Evolutionary conservation across 768 basidiomycete species (phyloP).

Genomic region (Cystofilobasidium ferigula): DNA sequence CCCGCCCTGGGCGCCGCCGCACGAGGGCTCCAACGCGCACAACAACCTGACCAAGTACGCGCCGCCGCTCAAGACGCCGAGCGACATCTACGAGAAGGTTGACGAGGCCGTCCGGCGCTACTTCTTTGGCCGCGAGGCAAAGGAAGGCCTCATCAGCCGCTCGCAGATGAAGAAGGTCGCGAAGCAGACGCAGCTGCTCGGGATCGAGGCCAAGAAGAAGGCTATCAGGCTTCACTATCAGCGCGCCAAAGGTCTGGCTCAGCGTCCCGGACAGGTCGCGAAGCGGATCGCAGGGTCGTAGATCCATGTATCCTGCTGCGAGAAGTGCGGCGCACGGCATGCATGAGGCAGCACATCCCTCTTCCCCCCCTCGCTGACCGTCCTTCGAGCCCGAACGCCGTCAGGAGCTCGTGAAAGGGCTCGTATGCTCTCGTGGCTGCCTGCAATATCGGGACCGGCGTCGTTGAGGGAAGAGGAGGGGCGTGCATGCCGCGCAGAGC

Average conservation of each 20-base stretch:
- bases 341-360: too few species aligned
- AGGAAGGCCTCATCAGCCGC: conserved; percentile 21
- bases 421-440: too few species aligned
- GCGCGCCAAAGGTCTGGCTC: background rate
- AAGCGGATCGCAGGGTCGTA: too few species aligned
- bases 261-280: too few species aligned
- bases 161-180: conserved; percentile 25
- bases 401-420: too few species aligned
- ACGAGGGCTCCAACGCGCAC: conserved; percentile 23
- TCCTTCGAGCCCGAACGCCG: too few species aligned
- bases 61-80: conserved; percentile 13
- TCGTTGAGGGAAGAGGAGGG: too few species aligned
- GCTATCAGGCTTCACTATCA: background rate
- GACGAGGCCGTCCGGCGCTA: conserved; percentile 21
- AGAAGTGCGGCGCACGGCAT: too few species aligned
- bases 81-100: conserved; percentile 10
- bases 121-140: conserved; percentile 14
- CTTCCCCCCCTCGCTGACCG: too few species aligned
- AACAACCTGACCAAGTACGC: conserved; percentile 5
- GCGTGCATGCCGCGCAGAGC: too few species aligned
- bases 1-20: conserved; percentile 23
- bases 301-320: too few species aligned
- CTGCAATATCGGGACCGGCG: too few species aligned
- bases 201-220: conserved; percentile 1
- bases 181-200: conserved; percentile 27